phyloP scores from a whole-genome alignment of 1,139 yeast genomes.

The Wickerhamomyces sp. region DNA sequence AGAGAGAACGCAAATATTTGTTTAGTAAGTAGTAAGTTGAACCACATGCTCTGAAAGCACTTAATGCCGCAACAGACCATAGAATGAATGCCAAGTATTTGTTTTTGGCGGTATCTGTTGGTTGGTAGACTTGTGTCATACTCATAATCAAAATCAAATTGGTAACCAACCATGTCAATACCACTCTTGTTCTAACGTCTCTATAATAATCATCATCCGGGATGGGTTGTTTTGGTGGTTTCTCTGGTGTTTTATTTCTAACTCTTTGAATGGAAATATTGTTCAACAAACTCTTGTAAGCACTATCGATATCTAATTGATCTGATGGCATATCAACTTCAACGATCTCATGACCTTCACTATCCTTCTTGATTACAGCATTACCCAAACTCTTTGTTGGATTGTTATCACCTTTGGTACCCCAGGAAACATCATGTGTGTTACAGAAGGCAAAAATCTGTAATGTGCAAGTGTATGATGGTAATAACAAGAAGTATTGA shows the following conservation, averaged over 20 bases:
- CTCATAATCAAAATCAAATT: constrained; percentile 80
- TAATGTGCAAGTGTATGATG: constrained; percentile 86
- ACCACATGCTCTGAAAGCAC: constrained; percentile 76
- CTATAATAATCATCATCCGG: constrained; percentile 88
- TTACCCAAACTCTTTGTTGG: constrained; percentile 62
- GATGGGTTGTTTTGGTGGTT: constrained; percentile 29
- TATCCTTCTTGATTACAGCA: constrained; percentile 51
- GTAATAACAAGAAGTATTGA: constrained; percentile 82
- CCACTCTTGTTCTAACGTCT: constrained; percentile 90
- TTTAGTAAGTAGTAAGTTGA: constrained; percentile 61
- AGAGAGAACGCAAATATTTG: constrained; percentile 32
- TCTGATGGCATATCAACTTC: constrained; percentile 89
- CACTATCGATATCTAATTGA: constrained; percentile 85
- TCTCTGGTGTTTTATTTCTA: constrained; percentile 45
- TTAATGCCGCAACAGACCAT: constrained; percentile 86
- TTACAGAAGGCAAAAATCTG: constrained; percentile 94
- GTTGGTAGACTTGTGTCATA: constrained; percentile 73
- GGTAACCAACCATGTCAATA: constrained; percentile 82
- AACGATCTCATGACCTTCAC: constrained; percentile 52
- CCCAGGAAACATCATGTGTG: constrained; percentile 97
- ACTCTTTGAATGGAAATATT: constrained; percentile 72
- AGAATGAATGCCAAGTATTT: constrained; percentile 76
- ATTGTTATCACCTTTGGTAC: constrained; percentile 88
- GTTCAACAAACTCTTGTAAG: constrained; percentile 71
- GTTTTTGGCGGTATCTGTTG: constrained; percentile 61